phyloP scores from a whole-genome alignment of 139 green algal species.

The Haematococcus lacustris region DNA sequence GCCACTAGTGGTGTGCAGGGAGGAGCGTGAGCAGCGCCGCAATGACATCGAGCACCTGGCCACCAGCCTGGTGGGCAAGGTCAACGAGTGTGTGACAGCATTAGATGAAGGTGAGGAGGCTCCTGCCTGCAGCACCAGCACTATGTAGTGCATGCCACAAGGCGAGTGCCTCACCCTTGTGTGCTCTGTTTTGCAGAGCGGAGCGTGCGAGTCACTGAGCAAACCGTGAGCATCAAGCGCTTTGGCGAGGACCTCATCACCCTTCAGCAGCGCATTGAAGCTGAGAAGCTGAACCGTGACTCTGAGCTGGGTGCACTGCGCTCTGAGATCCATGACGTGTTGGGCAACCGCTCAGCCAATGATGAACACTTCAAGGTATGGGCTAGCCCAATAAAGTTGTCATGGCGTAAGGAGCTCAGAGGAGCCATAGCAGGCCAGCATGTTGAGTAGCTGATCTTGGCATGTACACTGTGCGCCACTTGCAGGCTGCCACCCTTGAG shows the following conservation, averaged over 20 bases:
- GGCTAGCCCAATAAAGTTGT: no score
- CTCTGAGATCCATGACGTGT: conserved; percentile 51
- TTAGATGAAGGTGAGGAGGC: conserved; percentile 60
- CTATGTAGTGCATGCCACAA: no score
- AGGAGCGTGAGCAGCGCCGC: conserved; percentile 61
- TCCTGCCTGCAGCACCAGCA: no score
- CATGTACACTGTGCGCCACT: no score
- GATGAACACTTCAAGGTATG: conserved; percentile 62
- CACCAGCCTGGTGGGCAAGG: conserved; percentile 48
- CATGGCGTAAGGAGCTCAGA: no score
- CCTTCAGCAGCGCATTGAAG: conserved; percentile 50
- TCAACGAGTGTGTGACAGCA: conserved; percentile 53
- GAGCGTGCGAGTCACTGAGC: conserved; percentile 24
- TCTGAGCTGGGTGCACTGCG: conserved; percentile 37
- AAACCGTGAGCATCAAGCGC: conserved; percentile 32
- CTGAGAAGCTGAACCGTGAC: conserved; percentile 37
- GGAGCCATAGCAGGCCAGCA: no score
- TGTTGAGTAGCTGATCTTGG: no score
- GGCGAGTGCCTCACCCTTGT: no score
- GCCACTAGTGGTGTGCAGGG: conserved; percentile 35
- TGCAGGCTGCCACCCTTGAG: conserved; percentile 34
- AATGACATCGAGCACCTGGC: conserved; percentile 61
- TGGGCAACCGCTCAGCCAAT: conserved; percentile 41
- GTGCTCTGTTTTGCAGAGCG: no score
- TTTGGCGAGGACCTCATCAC: conserved; percentile 62